Evolutionary conservation across 73 alveolate genomes (phyloP), one percentile per base, ranked within the genome.

Genomic region (Uronychia setigera): DNA sequence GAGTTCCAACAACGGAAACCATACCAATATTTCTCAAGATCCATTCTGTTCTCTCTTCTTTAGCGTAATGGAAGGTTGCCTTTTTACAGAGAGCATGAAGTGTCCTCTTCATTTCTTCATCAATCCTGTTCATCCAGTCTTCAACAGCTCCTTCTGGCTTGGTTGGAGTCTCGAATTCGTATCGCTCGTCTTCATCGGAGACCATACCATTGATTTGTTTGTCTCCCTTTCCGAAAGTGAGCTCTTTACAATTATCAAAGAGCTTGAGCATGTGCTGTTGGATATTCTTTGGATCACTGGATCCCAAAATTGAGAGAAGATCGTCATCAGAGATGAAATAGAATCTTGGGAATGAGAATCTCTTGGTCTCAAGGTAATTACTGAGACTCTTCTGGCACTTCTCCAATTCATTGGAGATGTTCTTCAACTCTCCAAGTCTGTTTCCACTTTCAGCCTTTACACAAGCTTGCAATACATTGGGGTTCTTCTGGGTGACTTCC

Each of bases 321-420:
- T 99, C 99, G 89, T 99, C 99, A 81, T 97, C 99, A 1, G 99
- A 97, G 29, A 99, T 94, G 96, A 99, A 97, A 92, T 97, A 99
- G 91, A 98, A 98, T 76, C 99, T 93, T 31, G 99, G 99, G 93
- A 99, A 99, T 59, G 98, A 97, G 84, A 94, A 95, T 80, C 98
- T 97, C 93, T 99, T 99, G n/a, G 99, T 94, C 87, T 99, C 99
- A 88, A 99, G 87, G 82, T 98, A 97, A 89, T 98, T 97, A 58
- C 98, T 90, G 85, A 94, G 91, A n/a, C 96, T 89, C 92, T 96
- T 94, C 86, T 95, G 98, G 60, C 93, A 76, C 91, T 95, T 92
- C 46, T 92, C 96, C 33, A 93, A 83, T 35, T 95, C 97, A 84
- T 94, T 96, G 58, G 95, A 87, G 29, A 90, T 91, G 32, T 84